These are phyloP conservation scores for Quillaja saponaria DNA, from an alignment of 306 rosid genomes.

Conservation along the genomic window DNA sequence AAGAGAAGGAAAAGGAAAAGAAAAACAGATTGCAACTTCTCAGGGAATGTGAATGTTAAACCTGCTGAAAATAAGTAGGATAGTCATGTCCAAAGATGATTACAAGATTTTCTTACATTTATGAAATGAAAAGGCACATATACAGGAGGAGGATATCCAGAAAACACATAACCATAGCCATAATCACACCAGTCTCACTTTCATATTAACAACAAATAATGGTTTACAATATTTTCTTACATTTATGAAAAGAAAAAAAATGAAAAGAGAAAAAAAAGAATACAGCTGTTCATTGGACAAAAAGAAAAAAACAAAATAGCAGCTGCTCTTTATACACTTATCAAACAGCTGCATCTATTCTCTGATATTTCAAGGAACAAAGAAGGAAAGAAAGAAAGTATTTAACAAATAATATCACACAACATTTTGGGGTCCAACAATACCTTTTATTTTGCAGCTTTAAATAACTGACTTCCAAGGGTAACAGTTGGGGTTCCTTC, in stretches of 20 bases:
- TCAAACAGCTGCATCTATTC: constrained; percentile 55
- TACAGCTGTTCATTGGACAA: constrained; percentile 44
- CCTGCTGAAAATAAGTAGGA: no score
- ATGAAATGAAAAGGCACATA: no score
- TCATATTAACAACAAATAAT: constrained; percentile 55
- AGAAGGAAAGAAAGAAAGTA: constrained; percentile 25
- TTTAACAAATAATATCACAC: constrained; percentile 49
- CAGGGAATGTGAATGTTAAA: no score
- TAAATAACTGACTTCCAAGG: constrained; percentile 78
- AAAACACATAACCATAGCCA: not conserved
- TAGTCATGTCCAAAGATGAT: no score
- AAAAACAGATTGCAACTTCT: no score
- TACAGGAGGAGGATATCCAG: no score
- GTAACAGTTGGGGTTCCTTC: constrained; percentile 75
- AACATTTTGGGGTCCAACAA: constrained; percentile 28
- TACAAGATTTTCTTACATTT: no score
- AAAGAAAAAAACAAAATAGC: constrained; percentile 1
- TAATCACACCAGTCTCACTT: constrained; percentile 48
- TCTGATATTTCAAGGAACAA: constrained; percentile 30
- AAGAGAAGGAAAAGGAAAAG: no score
- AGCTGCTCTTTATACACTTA: constrained; percentile 74
- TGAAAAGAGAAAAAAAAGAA: constrained; percentile 22
- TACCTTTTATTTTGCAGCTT: constrained; percentile 40
- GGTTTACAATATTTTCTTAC: constrained; percentile 49
- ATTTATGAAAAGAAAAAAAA: constrained; percentile 34